A percentile compares a stretch with the other conserved stretches of the same genome.
Evolutionary conservation across 2,329 filamentous ascomycete genomes (phyloP).

Genomic region (Cladosporium velox): DNA sequence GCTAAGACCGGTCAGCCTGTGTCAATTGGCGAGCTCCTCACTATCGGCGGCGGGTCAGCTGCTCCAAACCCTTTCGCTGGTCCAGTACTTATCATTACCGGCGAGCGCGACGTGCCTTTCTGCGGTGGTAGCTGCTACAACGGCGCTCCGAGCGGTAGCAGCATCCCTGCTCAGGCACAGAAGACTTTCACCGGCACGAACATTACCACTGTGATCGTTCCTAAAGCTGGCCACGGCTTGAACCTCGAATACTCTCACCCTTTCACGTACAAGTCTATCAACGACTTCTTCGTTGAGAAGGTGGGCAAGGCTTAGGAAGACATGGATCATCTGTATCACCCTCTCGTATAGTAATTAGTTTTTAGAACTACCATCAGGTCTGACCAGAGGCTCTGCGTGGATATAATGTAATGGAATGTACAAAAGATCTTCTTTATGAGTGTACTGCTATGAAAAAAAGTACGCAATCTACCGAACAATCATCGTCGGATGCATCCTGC

Average conservation of each 20-base stretch:
- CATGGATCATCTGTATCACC: background rate
- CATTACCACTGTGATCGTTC: constrained; percentile 51
- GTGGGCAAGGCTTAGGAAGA: background rate
- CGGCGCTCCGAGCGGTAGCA: constrained; percentile 42
- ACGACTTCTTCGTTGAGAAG: constrained; percentile 35
- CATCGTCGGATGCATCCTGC: background rate
- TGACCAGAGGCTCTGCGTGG: background rate
- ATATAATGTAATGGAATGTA: background rate
- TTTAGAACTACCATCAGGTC: background rate
- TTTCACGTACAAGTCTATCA: constrained; percentile 33
- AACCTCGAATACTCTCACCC: constrained; percentile 38
- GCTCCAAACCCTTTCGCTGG: constrained; percentile 48
- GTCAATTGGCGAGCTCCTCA: constrained; percentile 61
- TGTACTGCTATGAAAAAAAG: background rate
- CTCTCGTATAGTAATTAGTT: background rate
- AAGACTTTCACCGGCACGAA: constrained; percentile 47
- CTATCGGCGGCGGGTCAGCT: constrained; percentile 47
- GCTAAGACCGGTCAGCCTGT: constrained; percentile 57
- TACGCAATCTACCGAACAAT: background rate
- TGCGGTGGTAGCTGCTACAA: constrained; percentile 63
- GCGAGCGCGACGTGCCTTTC: constrained; percentile 55
- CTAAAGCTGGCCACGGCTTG: constrained; percentile 45
- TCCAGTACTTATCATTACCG: constrained; percentile 62
- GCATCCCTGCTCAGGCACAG: constrained; percentile 49
- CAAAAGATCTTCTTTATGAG: background rate